Evolutionary conservation across 192 early-diverging fungal species (phyloP).

Genomic region (Backusella australiensis): DNA sequence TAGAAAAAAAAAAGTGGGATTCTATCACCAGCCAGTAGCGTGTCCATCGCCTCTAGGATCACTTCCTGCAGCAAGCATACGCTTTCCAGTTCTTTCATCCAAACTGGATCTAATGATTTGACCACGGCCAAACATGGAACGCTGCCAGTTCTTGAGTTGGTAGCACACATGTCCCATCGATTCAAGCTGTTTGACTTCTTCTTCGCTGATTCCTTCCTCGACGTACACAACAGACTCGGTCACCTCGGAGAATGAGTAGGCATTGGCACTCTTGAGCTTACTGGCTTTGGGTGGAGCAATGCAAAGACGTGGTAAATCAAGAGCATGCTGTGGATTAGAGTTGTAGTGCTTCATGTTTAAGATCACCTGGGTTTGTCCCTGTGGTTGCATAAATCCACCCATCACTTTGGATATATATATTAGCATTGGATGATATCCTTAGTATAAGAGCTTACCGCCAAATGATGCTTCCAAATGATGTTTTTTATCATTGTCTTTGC

Average conservation of each 20-base stretch:
- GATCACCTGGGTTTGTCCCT: conserved; percentile 81
- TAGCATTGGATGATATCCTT: not conserved
- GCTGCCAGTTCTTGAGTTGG: conserved; percentile 38
- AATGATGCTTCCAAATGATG: conserved; percentile 43
- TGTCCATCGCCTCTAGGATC: conserved; percentile 62
- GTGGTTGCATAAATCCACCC: conserved; percentile 82
- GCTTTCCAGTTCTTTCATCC: conserved; percentile 39
- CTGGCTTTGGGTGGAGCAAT: conserved; percentile 41
- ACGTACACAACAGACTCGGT: conserved; percentile 41
- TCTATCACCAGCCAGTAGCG: conserved; percentile 45
- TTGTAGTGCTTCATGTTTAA: conserved; percentile 60
- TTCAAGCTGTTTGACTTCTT: conserved; percentile 44
- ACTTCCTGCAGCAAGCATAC: conserved; percentile 50
- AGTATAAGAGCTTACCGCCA: conserved; percentile 34
- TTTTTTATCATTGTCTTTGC: conserved; percentile 15
- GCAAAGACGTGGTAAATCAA: conserved; percentile 70
- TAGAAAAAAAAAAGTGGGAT: not conserved
- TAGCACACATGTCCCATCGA: conserved; percentile 58
- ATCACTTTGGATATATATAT: conserved; percentile 43
- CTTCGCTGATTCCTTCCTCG: conserved; percentile 60
- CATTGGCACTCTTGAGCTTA: conserved; percentile 12
- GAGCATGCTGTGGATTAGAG: conserved; percentile 59
- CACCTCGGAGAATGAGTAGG: conserved; percentile 26
- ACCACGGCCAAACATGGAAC: conserved; percentile 69
- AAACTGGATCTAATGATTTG: conserved; percentile 58